Conservation (phyloP, 2,329 filamentous ascomycete species). For the Chrysoporthe puriensis region DNA sequence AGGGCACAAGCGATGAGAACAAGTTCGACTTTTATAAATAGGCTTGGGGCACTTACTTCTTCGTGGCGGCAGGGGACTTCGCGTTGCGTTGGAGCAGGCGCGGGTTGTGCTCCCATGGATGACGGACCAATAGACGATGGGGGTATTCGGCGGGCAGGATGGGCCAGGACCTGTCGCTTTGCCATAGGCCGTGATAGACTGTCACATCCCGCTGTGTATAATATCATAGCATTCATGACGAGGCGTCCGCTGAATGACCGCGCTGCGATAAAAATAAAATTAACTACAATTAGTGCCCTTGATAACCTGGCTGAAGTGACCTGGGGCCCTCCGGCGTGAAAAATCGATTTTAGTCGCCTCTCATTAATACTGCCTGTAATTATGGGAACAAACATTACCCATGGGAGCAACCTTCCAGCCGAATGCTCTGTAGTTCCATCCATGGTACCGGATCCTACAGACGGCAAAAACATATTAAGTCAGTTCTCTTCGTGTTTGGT, state of each 20-base stretch:
- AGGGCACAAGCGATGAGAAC: constrained; percentile 68
- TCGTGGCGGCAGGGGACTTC: constrained; percentile 1
- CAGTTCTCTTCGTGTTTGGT: too few relatives aligned
- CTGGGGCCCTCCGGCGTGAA: neutral
- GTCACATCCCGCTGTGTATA: constrained; percentile 26
- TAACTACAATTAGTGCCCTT: neutral
- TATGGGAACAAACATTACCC: neutral
- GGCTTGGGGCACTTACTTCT: constrained; percentile 26
- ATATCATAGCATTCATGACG: constrained; percentile 25
- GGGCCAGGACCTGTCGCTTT: neutral
- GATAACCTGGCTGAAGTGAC: neutral
- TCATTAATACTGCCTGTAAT: neutral
- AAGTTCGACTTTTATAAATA: constrained; percentile 95
- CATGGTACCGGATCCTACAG: neutral
- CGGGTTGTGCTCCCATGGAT: neutral
- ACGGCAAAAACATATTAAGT: neutral
- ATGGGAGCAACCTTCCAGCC: neutral
- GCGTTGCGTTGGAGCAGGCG: constrained; percentile 6
- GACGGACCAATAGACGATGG: constrained; percentile 6
- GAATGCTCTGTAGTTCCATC: neutral
- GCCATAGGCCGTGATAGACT: constrained; percentile 6
- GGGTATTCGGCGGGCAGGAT: neutral
- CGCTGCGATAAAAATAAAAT: neutral
- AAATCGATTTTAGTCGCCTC: neutral
- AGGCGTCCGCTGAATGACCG: neutral